Evolutionary conservation across 2,329 filamentous ascomycete species (phyloP).

Genomic region (Ophiosphaerella korrae): DNA sequence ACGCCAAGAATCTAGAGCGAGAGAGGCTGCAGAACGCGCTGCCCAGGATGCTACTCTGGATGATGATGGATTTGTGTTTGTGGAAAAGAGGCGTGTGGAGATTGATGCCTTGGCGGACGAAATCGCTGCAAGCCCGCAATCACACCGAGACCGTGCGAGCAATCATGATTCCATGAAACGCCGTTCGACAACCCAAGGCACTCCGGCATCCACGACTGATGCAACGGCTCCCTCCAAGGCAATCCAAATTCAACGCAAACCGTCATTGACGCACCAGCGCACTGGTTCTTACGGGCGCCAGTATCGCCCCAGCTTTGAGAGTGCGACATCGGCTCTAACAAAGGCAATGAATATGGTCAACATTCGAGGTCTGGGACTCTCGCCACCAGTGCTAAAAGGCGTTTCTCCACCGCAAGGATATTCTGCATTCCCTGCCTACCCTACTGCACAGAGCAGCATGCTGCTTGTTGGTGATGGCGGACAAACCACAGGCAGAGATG

Average conservation of each 20-base stretch:
- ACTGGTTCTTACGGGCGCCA: conserved; percentile 81
- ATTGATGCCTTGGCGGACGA: conserved; percentile 98
- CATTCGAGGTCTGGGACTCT: conserved; percentile 71
- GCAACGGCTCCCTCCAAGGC: conserved; percentile 74
- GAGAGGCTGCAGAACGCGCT: conserved; percentile 64
- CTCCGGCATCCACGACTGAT: conserved; percentile 70
- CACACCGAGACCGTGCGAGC: conserved; percentile 51
- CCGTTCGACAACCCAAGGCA: conserved; percentile 77
- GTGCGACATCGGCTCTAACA: conserved; percentile 87
- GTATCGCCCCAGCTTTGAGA: conserved; percentile 73
- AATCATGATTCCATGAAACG: conserved; percentile 70
- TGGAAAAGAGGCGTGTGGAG: conserved; percentile 93
- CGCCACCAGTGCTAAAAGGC: conserved; percentile 64
- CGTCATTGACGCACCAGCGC: conserved; percentile 69
- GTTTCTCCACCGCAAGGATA: conserved; percentile 74
- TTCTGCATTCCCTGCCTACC: conserved; percentile 83
- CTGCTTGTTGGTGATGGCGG: conserved; percentile 67
- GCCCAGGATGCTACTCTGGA: conserved; percentile 82
- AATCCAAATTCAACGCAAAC: conserved; percentile 73
- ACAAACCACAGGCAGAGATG: conserved; percentile 68
- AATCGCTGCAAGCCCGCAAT: conserved; percentile 78
- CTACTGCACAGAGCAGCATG: conserved; percentile 72
- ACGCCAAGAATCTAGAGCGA: conserved; percentile 44
- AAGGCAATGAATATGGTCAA: conserved; percentile 96
- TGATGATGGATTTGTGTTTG: conserved; percentile 92